Conservation (phyloP, 495 filamentous ascomycete genomes). For the Pseudotulostoma volvatum region DNA sequence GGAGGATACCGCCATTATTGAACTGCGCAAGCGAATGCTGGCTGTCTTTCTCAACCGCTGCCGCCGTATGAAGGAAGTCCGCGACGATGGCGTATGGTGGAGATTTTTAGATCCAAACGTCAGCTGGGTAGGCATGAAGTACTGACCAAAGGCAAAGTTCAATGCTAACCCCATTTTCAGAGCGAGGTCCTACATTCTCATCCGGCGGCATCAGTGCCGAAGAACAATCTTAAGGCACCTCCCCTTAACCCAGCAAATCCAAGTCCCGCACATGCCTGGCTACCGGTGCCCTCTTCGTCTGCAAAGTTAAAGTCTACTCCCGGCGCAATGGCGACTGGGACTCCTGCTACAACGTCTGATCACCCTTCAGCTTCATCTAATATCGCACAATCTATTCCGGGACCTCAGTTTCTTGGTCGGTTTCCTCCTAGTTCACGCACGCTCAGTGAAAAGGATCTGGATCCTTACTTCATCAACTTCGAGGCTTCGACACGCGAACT, state of each 20-base stretch:
- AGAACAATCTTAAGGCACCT: slow-evolving; percentile 82
- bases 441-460: slow-evolving; percentile 74
- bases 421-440: slow-evolving; percentile 68
- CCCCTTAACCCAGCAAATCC: slow-evolving; percentile 86
- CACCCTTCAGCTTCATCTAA: slow-evolving; percentile 30
- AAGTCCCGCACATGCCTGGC: slow-evolving; percentile 69
- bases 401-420: slow-evolving; percentile 51
- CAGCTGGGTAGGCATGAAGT: slow-evolving; percentile 60
- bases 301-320: slow-evolving; percentile 60
- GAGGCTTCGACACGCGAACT: slow-evolving; percentile 78
- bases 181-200: slow-evolving; percentile 82
- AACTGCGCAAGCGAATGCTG: slow-evolving; percentile 89
- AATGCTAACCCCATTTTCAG: slow-evolving; percentile 23
- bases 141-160: neutral
- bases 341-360: slow-evolving; percentile 34
- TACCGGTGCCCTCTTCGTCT: slow-evolving; percentile 69
- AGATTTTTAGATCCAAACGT: slow-evolving; percentile 93
- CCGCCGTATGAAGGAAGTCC: slow-evolving; percentile 78
- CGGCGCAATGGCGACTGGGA: slow-evolving; percentile 30
- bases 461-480: slow-evolving; percentile 88
- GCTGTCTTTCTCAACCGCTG: slow-evolving; percentile 90
- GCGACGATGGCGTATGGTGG: slow-evolving; percentile 93
- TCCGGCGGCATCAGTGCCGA: slow-evolving; percentile 80
- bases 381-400: slow-evolving; percentile 40
- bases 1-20: slow-evolving; percentile 90